Evolutionary conservation across 2,329 filamentous ascomycete genomes (phyloP), one percentile per base, ranked within the genome.

Genomic region (Grosmannia huntii): DNA sequence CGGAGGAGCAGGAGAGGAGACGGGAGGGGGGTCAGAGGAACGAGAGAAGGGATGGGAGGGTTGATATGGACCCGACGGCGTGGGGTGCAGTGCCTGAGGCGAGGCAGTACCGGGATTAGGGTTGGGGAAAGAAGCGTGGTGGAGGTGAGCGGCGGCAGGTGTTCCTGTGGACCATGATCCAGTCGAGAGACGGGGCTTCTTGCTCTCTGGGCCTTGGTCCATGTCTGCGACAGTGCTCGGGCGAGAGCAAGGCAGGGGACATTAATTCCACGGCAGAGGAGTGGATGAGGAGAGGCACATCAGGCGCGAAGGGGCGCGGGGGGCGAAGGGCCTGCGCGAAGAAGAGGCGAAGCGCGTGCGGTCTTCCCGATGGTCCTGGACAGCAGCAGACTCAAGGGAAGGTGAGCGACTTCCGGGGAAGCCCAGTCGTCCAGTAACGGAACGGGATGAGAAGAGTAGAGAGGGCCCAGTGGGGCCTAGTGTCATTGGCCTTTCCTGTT

Each of bases 181-280:
- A 66, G 71, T 71, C 65, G 70, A 71, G 64, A 83, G 73, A 72
- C 81, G 80, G 69, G 76, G 77, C 68, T 81, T 79, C 75, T 84
- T 84, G 67, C 70, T 72, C 67, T 83, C 79, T 67, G 79, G 79
- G 71, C 74, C 77, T 73, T 73, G 73, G 73, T 84, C 81, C 81
- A 84, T 84, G 75, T 72, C 79, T 70, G 69, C 66, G 66, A 53
- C 49, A 49, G 51, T 67, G 70, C 74, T 48, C 44, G 38, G 54
- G 41, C n/a, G 41, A 23, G 54, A 49, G 41, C 54, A 46, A 33
- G 64, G 27, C 48, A 36, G 28, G 54, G 65, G 62, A 65, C 65
- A 65, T 66, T 60, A 64, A 66, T 60, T 63, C 61, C 59, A 61
- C 62, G 56, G 31, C 28, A 50, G 55, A 54, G 23, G 44, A 58